Percentiles rank a stretch among this genome's conserved stretches.
Evolutionary conservation across 257 asterid genomes (phyloP).

Genomic region (Solanum bukasovii): DNA sequence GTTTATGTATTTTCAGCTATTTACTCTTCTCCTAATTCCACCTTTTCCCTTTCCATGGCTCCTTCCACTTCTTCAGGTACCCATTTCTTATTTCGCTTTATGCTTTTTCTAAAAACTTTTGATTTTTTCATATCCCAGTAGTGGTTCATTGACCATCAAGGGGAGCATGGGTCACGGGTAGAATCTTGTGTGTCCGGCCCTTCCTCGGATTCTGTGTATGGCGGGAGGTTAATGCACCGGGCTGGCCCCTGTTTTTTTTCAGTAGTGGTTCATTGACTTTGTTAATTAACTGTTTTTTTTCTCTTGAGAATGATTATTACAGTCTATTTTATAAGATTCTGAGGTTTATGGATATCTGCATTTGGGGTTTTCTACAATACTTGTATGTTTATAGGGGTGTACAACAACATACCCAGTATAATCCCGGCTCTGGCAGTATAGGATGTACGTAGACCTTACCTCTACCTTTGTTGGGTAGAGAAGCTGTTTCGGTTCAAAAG

Average conservation of each 20-base stretch:
- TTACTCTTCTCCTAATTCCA: slow-evolving; percentile 42
- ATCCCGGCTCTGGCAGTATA: too few species aligned
- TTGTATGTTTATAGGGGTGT: neutral
- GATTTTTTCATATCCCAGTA: neutral
- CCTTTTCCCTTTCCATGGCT: slow-evolving; percentile 26
- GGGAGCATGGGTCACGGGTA: neutral
- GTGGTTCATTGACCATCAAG: neutral
- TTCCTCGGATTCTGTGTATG: neutral
- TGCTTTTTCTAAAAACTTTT: neutral
- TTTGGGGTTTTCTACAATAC: neutral
- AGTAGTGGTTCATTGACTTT: neutral
- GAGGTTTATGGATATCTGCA: neutral
- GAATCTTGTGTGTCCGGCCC: neutral
- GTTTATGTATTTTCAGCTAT: slow-evolving; percentile 81
- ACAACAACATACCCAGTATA: too few species aligned
- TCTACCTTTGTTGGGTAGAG: too few species aligned
- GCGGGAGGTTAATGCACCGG: neutral
- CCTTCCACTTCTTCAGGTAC: slow-evolving; percentile 19
- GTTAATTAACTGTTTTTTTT: neutral
- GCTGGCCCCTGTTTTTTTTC: neutral
- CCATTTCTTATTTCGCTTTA: neutral
- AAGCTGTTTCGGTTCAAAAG: too few species aligned
- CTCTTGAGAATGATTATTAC: neutral
- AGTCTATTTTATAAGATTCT: neutral
- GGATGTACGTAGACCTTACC: too few species aligned